Base-by-base conservation (phyloP, 2,329 filamentous ascomycete genomes). In the Davidsoniella virescens region DNA sequence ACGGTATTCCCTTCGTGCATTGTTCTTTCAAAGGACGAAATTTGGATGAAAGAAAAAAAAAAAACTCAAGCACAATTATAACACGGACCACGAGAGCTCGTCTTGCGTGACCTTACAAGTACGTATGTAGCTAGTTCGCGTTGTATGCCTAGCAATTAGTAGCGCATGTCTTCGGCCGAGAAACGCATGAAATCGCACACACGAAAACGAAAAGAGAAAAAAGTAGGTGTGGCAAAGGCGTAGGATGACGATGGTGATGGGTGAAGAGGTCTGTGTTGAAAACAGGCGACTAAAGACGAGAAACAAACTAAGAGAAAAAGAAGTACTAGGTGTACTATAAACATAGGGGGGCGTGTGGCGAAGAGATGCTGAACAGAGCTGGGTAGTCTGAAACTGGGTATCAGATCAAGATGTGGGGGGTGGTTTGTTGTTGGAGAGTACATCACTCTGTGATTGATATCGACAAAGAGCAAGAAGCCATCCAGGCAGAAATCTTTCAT, bases 301-400 rank as follows among this genome's bases (percentile, higher is more conserved):
- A 17, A 43, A 26, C 41, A 17, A 43, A 7, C 25, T 23, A 23
- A 23, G 20, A 23, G 20, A 23, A 23, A 23, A 5, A 23, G 4
- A 23, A 33, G 36, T 29, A 25, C 26, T n/a, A 18, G 23, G 36
- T 33, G 43, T n/a, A 20, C 18, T 33, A 33, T 26, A 45, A 37
- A 33, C 43, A 45, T n/a, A 33, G 14, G 43, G 16, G 14, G 14
- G 43, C 26, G 25, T 33, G 16, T n/a, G 16, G 16, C 6, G 26
- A 41, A 20, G 16, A 29, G 18, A 41, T 16, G 37, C 26, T 29
- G 26, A 42, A 49, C 37, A 41, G 37, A 33, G 12, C 39, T 29
- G 16, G 14, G 43, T 33, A 29, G 7, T 45, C 47, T 49, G 47
- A 43, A 49, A 39, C 33, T 50, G 48, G 48, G 40, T 50, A 50